A percentile compares a stretch with the other conserved stretches of the same genome.
Conservation (phyloP, 2,329 filamentous ascomycete species). For the Beauveria scarabaeidicola region DNA sequence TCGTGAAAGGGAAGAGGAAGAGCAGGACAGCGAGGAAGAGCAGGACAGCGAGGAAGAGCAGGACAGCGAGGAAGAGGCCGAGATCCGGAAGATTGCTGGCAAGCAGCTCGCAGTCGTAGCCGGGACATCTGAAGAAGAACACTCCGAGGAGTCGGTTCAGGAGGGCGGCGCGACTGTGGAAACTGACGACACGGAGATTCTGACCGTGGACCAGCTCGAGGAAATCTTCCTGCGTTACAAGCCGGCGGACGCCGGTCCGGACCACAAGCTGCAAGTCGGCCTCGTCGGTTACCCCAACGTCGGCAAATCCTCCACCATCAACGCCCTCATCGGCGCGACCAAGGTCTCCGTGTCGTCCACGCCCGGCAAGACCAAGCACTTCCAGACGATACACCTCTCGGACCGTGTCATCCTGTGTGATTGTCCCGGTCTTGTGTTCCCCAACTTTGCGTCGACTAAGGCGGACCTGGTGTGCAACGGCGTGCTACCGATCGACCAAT, state of each 20-base stretch:
- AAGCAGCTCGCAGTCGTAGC: slow-evolving; percentile 19
- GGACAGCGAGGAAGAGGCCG: slow-evolving; percentile 19
- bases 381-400: slow-evolving; percentile 93
- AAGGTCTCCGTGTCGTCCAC: slow-evolving; percentile 97
- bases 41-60: slow-evolving; percentile 25
- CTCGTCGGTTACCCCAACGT: slow-evolving; percentile 98
- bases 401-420: slow-evolving; percentile 88
- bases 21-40: slow-evolving; percentile 18
- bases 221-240: slow-evolving; percentile 73
- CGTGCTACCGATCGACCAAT: slow-evolving; percentile 90
- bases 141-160: slow-evolving; percentile 17
- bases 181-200: slow-evolving; percentile 63
- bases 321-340: slow-evolving; percentile 94
- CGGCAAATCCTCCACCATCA: slow-evolving; percentile 98
- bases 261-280: slow-evolving; percentile 74
- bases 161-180: slow-evolving; percentile 20
- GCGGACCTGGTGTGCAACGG: slow-evolving; percentile 94
- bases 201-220: slow-evolving; percentile 90
- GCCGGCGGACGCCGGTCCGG: slow-evolving; percentile 40
- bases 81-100: slow-evolving; percentile 19
- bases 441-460: slow-evolving; percentile 95
- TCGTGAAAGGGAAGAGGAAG: slow-evolving; percentile 44
- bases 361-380: slow-evolving; percentile 97
- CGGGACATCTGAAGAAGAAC: slow-evolving; percentile 16
- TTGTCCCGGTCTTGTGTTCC: slow-evolving; percentile 96